Evolutionary conservation across 2,329 filamentous ascomycete species (phyloP).

Genomic region (Rhytidhysteron rufulum): DNA sequence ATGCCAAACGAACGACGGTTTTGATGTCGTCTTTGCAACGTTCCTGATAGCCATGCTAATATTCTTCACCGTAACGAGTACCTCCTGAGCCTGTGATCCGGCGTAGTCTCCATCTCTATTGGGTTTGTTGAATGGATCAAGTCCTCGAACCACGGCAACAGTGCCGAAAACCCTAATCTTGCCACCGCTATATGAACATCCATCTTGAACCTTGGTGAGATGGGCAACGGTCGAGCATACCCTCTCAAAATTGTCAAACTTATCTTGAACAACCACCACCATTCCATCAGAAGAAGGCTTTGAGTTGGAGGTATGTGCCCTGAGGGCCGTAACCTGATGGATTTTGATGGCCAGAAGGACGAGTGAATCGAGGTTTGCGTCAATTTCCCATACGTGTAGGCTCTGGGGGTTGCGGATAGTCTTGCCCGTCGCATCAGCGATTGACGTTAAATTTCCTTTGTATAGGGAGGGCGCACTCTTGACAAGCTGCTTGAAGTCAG

Average conservation of each 20-base stretch:
- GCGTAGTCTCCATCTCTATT: conserved; percentile 4
- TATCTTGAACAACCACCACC: conserved; percentile 26
- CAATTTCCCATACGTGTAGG: conserved; percentile 31
- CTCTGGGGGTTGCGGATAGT: conserved; percentile 18
- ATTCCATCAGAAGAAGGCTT: conserved; percentile 14
- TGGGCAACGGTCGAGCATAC: conserved; percentile 26
- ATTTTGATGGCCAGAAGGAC: conserved; percentile 28
- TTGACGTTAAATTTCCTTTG: conserved; percentile 17
- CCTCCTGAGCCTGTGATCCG: conserved; percentile 1
- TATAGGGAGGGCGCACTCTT: conserved; percentile 20
- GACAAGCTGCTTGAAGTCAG: conserved; percentile 19
- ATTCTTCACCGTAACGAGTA: conserved; percentile 16
- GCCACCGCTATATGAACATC: conserved; percentile 22
- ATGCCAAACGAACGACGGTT: conserved; percentile 27
- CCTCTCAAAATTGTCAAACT: conserved; percentile 18
- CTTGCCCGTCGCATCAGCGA: conserved; percentile 17
- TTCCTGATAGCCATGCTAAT: conserved; percentile 22
- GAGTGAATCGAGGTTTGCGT: conserved; percentile 28
- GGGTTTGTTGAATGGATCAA: conserved; percentile 14
- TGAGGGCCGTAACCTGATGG: conserved; percentile 6
- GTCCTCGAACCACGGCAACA: conserved; percentile 27
- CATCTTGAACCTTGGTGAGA: conserved; percentile 14
- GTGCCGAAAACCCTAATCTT: conserved; percentile 19
- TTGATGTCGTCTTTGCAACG: conserved; percentile 12
- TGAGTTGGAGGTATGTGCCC: conserved; percentile 2